Conservation (phyloP, 2,329 filamentous ascomycete species). For the Ophiostoma ulmi region DNA sequence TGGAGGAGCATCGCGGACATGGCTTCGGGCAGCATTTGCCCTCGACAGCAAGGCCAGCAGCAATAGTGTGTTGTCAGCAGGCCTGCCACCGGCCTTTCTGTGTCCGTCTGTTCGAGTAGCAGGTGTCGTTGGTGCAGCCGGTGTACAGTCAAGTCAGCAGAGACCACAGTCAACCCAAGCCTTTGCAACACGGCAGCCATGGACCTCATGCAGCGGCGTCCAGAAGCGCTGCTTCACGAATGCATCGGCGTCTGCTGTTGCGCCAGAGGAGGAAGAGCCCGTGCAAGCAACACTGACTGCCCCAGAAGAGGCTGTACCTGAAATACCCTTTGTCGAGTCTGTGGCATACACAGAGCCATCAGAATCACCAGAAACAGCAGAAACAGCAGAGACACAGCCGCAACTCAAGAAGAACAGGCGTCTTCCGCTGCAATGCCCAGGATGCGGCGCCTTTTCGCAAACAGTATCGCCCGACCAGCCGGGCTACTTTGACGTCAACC, state of each 20-base stretch:
- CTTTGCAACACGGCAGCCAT: not conserved
- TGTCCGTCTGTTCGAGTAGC: conserved; percentile 23
- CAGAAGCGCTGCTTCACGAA: conserved; percentile 8
- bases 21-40: conserved; percentile 24
- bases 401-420: conserved; percentile 11
- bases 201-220: not conserved
- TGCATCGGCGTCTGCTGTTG: not conserved
- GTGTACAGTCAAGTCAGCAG: not conserved
- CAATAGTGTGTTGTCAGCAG: not conserved
- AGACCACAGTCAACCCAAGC: not conserved
- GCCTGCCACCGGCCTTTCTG: conserved; percentile 24
- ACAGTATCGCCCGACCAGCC: conserved; percentile 46
- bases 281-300: not conserved
- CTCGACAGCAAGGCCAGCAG: conserved; percentile 19
- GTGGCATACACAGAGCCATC: not conserved
- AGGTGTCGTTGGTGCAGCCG: not conserved
- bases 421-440: conserved; percentile 56
- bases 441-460: conserved; percentile 62
- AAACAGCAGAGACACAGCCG: not conserved
- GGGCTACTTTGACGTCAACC: conserved; percentile 53
- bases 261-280: not conserved
- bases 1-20: conserved; percentile 20
- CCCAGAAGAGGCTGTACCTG: not conserved
- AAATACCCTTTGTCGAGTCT: not conserved
- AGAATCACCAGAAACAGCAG: no score